Conservation (phyloP, 768 basidiomycete genomes). For the Nidularia sp. region DNA sequence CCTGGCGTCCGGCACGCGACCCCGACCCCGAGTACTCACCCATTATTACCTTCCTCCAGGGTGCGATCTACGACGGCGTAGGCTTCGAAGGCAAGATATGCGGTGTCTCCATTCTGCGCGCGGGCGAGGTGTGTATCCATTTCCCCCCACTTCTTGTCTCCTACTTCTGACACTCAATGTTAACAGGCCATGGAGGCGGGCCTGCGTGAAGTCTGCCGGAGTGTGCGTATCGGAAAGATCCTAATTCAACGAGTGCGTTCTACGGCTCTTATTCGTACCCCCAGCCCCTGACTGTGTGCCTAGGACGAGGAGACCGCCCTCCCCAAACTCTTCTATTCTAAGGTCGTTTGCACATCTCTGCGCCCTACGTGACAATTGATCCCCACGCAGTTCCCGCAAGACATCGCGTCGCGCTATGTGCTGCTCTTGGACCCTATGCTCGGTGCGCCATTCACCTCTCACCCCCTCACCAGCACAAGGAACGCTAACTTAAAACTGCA, state of each 20-base stretch:
- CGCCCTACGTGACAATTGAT: neutral
- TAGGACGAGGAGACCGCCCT: constrained; percentile 94
- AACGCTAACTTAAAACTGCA: neutral
- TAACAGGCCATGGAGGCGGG: constrained; percentile 95
- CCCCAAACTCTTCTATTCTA: constrained; percentile 91
- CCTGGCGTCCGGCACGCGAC: no score
- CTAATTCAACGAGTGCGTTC: constrained; percentile 84
- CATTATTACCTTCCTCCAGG: constrained; percentile 32
- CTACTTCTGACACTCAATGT: constrained; percentile 1
- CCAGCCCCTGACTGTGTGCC: neutral
- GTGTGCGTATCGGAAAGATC: constrained; percentile 95
- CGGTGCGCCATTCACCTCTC: constrained; percentile 41
- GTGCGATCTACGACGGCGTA: constrained; percentile 83
- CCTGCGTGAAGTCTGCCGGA: constrained; percentile 90
- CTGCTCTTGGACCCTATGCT: constrained; percentile 98
- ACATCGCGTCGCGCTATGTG: constrained; percentile 88
- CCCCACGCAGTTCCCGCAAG: constrained; percentile 75
- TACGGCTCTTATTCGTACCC: neutral
- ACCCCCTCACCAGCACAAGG: neutral
- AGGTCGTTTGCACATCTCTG: constrained; percentile 38
- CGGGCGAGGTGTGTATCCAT: constrained; percentile 68
- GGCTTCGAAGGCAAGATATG: constrained; percentile 97
- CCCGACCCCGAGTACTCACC: no score
- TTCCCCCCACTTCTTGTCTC: neutral
- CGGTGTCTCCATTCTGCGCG: constrained; percentile 91